A percentile compares a stretch with the other conserved stretches of the same genome.
These are phyloP conservation scores for Mycosphaerella sp. DNA, from an alignment of 2,329 filamentous ascomycete genomes.

Conservation along the genomic window DNA sequence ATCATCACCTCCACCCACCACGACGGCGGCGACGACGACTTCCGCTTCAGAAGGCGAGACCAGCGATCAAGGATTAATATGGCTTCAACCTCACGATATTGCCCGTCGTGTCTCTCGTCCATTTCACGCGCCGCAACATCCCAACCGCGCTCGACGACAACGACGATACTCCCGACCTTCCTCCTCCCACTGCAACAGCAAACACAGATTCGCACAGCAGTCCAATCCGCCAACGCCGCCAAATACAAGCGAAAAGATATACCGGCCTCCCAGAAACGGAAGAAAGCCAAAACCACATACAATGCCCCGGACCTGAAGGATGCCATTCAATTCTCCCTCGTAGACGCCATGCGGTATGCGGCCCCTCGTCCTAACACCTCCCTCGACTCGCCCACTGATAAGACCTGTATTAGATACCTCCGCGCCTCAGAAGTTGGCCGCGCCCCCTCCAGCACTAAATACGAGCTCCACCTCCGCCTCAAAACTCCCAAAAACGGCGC, in stretches of 20 bases:
- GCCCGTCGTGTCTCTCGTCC: constrained; percentile 27
- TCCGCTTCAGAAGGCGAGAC: no score
- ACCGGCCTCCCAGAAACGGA: constrained; percentile 51
- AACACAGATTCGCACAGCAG: constrained; percentile 38
- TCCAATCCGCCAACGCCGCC: constrained; percentile 35
- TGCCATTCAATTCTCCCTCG: constrained; percentile 69
- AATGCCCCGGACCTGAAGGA: constrained; percentile 57
- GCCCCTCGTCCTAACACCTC: background rate
- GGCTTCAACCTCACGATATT: constrained; percentile 23
- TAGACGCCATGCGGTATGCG: constrained; percentile 80
- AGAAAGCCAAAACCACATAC: constrained; percentile 62
- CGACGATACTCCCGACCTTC: constrained; percentile 16
- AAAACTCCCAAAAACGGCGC: constrained; percentile 80
- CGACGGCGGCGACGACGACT: no score
- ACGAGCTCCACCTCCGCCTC: constrained; percentile 80
- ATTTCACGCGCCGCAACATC: constrained; percentile 13
- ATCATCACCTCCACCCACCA: no score
- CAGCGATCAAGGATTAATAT: constrained; percentile 9
- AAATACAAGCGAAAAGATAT: constrained; percentile 42
- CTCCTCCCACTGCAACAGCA: constrained; percentile 27
- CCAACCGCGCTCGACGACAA: constrained; percentile 14
- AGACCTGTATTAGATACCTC: constrained; percentile 60
- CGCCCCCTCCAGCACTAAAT: constrained; percentile 67
- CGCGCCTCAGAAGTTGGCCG: constrained; percentile 87
- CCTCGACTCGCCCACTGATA: background rate